A percentile compares a stretch with the other conserved stretches of the same genome.
Conservation (phyloP, 2,329 filamentous ascomycete species). For the Pseudocercospora fijiensis region DNA sequence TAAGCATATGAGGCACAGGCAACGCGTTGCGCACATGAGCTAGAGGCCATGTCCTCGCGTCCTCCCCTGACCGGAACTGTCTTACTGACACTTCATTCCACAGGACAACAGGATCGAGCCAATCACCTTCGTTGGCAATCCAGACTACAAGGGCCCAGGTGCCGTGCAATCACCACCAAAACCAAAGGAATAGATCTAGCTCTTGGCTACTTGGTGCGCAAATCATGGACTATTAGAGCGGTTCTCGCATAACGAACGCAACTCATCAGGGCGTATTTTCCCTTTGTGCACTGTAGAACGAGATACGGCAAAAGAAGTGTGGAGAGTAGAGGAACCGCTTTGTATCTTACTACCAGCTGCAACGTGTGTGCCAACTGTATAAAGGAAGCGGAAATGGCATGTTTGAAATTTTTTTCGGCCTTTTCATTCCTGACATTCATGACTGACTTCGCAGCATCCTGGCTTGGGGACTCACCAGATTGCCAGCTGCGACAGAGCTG, state of each 20-base stretch:
- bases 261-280: constrained; percentile 20
- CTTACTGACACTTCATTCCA: constrained; percentile 14
- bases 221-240: constrained; percentile 22
- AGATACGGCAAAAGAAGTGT: constrained; percentile 15
- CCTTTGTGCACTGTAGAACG: constrained; percentile 29
- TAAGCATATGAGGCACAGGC: constrained; percentile 47
- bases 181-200: constrained; percentile 25
- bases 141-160: constrained; percentile 75
- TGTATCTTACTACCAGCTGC: constrained; percentile 19
- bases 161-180: constrained; percentile 60
- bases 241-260: constrained; percentile 19
- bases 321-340: constrained; percentile 14
- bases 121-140: constrained; percentile 76
- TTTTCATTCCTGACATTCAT: background rate
- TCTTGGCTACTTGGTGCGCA: constrained; percentile 16
- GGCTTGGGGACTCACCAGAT: background rate
- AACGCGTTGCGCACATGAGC: background rate
- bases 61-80: background rate
- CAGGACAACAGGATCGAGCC: constrained; percentile 83
- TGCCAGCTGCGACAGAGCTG: too few species aligned
- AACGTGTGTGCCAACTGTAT: constrained; percentile 6
- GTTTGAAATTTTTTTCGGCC: background rate
- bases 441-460: background rate
- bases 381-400: constrained; percentile 6
- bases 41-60: background rate